A percentile compares a stretch with the other conserved stretches of the same genome.
Evolutionary conservation across 345 rosid species (phyloP).

Genomic region (Rhizophora apiculata): DNA sequence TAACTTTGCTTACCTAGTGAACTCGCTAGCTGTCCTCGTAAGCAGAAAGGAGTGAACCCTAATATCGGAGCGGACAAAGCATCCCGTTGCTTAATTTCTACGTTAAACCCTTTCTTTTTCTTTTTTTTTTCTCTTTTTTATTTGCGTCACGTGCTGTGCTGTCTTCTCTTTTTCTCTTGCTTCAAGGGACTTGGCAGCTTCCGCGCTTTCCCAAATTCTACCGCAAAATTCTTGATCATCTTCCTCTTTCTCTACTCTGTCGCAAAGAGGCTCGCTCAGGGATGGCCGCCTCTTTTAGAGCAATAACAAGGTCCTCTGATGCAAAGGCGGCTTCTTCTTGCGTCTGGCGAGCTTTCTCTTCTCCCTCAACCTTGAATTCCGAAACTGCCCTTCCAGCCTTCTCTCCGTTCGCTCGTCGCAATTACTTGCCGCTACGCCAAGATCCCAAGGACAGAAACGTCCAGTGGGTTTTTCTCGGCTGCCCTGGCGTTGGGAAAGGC

Average conservation of each 20-base stretch:
- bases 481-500: conserved; percentile 98
- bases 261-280: neutral
- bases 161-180: neutral
- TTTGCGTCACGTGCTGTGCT: neutral
- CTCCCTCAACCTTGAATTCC: conserved; percentile 33
- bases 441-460: conserved; percentile 42
- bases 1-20: too few relatives aligned
- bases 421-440: conserved; percentile 20
- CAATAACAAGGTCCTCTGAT: neutral
- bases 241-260: neutral
- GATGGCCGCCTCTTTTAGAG: conserved; percentile 14
- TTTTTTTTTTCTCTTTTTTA: neutral
- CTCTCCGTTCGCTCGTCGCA: conserved; percentile 18
- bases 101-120: neutral
- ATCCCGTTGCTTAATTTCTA: neutral
- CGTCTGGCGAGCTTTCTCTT: neutral
- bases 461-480: conserved; percentile 97
- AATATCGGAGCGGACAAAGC: too few relatives aligned
- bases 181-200: neutral
- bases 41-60: too few relatives aligned
- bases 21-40: too few relatives aligned
- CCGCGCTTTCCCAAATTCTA: neutral
- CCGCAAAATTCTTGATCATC: neutral
- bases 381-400: conserved; percentile 38
- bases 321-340: neutral